Percentiles rank a stretch among this genome's conserved stretches.
phyloP scores from a whole-genome alignment of 169 alveolate genomes.

The Miamiensis avidus region DNA sequence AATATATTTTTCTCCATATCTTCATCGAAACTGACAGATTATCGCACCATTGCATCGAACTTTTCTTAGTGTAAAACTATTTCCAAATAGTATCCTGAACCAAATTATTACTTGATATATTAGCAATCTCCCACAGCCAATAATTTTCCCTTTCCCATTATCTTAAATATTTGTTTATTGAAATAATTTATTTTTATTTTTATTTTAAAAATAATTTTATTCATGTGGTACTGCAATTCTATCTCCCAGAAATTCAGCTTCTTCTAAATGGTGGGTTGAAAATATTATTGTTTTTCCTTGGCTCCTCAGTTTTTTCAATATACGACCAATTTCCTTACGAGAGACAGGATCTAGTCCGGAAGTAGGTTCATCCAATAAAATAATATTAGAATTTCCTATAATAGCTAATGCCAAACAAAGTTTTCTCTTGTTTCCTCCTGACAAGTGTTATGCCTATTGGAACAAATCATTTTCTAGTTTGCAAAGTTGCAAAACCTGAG shows the following conservation, averaged over 20 bases:
- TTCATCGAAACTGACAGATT: too few relatives aligned
- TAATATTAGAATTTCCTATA: slow-evolving; percentile 82
- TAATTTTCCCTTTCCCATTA: too few relatives aligned
- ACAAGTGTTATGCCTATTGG: slow-evolving; percentile 55
- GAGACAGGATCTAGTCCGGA: slow-evolving; percentile 90
- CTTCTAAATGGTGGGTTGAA: slow-evolving; percentile 90
- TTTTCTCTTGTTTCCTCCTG: slow-evolving; percentile 90
- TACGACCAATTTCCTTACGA: slow-evolving; percentile 82
- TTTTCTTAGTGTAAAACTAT: too few relatives aligned
- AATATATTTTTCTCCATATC: too few relatives aligned
- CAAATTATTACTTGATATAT: too few relatives aligned
- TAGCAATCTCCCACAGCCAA: too few relatives aligned
- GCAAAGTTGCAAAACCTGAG: slow-evolving; percentile 57
- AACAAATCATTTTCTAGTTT: slow-evolving; percentile 57
- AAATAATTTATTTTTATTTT: too few relatives aligned
- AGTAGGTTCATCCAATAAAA: slow-evolving; percentile 91
- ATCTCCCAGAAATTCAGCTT: slow-evolving; percentile 82
- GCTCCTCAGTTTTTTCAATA: slow-evolving; percentile 63
- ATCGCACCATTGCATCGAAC: too few relatives aligned
- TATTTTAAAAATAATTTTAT: too few relatives aligned
- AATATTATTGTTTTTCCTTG: slow-evolving; percentile 59
- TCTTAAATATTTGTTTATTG: too few relatives aligned
- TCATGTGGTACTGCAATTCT: slow-evolving; percentile 59
- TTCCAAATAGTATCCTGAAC: too few relatives aligned
- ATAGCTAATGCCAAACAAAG: slow-evolving; percentile 84